phyloP scores from a whole-genome alignment of 805 yeast genomes.

The Starmerella powellii region DNA sequence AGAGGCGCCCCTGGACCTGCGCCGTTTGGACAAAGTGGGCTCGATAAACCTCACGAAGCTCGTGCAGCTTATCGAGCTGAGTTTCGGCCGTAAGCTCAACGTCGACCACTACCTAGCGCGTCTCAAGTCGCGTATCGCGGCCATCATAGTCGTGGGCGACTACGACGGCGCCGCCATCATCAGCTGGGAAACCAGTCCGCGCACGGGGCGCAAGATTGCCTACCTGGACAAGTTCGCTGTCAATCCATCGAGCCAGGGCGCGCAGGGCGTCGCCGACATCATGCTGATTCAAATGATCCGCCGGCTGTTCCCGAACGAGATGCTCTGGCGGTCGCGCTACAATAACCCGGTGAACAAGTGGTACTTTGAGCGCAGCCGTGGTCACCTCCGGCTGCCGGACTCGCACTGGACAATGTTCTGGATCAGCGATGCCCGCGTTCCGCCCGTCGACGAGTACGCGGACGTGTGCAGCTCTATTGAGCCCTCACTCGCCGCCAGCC shows the following conservation, averaged over 20 bases:
- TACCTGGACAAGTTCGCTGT: slow-evolving; percentile 94
- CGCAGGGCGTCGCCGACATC: slow-evolving; percentile 86
- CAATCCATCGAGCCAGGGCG: slow-evolving; percentile 68
- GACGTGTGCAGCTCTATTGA: slow-evolving; percentile 45
- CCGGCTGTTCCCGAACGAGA: slow-evolving; percentile 53
- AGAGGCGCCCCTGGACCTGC: slow-evolving; percentile 33
- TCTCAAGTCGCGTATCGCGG: slow-evolving; percentile 55
- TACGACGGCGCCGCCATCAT: slow-evolving; percentile 92
- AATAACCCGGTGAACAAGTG: slow-evolving; percentile 90
- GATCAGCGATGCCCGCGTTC: slow-evolving; percentile 29
- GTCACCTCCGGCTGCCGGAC: slow-evolving; percentile 43
- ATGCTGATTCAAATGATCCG: slow-evolving; percentile 68
- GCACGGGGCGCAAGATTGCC: slow-evolving; percentile 39
- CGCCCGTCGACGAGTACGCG: slow-evolving; percentile 38
- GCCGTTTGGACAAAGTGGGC: slow-evolving; percentile 31
- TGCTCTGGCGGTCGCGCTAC: slow-evolving; percentile 82
- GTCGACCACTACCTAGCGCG: slow-evolving; percentile 54
- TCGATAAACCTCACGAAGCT: slow-evolving; percentile 46
- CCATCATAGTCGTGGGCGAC: slow-evolving; percentile 76
- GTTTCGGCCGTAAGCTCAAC: slow-evolving; percentile 63
- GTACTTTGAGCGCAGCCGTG: slow-evolving; percentile 86
- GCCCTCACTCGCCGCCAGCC: slow-evolving; percentile 35
- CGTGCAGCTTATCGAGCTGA: slow-evolving; percentile 54
- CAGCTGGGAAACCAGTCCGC: slow-evolving; percentile 53
- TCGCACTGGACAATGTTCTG: slow-evolving; percentile 36